Percentiles rank a stretch among this genome's conserved stretches.
Conservation (phyloP, 768 basidiomycete genomes). For the Suillus lakei region DNA sequence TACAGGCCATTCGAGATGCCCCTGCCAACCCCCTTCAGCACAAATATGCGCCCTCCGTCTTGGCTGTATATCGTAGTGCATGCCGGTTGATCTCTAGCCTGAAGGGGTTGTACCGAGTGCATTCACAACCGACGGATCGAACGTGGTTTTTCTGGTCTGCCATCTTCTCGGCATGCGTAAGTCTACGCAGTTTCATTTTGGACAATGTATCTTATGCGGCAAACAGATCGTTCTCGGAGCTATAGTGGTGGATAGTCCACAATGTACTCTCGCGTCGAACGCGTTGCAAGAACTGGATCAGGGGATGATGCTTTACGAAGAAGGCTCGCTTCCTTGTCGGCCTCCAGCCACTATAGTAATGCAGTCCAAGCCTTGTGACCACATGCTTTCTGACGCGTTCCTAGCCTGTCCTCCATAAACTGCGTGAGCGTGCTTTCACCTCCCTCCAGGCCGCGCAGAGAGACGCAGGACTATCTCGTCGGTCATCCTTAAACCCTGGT, state of each 20-base stretch:
- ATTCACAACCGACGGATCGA: constrained; percentile 37
- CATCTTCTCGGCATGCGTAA: constrained; percentile 53
- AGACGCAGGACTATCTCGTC: constrained; percentile 7
- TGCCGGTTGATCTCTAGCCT: constrained; percentile 46
- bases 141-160: constrained; percentile 59
- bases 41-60: constrained; percentile 50
- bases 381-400: constrained; percentile 9
- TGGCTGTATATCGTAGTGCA: constrained; percentile 49
- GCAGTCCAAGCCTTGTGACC: no score
- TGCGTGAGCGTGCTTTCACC: constrained; percentile 40
- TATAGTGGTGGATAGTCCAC: constrained; percentile 50
- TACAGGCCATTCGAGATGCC: constrained; percentile 47
- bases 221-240: constrained; percentile 50
- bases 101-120: constrained; percentile 39
- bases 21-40: constrained; percentile 49
- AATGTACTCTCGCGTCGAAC: constrained; percentile 44
- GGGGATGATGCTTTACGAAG: constrained; percentile 46
- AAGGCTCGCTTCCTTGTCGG: constrained; percentile 44
- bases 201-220: background rate
- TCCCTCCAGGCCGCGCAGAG: constrained; percentile 35
- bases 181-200: constrained; percentile 23
- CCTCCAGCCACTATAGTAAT: constrained; percentile 41
- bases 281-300: constrained; percentile 45
- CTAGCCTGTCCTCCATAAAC: constrained; percentile 44
- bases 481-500: constrained; percentile 9